A percentile compares a stretch with the other conserved stretches of the same genome.
These are phyloP conservation scores for Trypanosoma cruzi DNA, from an alignment of 208 protist genomes.

Conservation along the genomic window DNA sequence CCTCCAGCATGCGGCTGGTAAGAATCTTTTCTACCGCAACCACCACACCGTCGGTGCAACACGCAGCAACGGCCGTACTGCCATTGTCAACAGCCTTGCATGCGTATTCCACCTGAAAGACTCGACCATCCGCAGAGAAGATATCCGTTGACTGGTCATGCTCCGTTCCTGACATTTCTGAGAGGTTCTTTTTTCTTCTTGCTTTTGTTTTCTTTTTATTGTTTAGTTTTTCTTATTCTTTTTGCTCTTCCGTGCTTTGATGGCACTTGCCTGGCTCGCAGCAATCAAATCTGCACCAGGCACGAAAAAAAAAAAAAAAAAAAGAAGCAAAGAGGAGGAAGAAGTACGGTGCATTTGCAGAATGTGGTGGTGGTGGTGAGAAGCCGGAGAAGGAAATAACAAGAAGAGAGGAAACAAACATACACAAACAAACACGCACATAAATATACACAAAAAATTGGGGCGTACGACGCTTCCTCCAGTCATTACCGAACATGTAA, in stretches of 20 bases:
- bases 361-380: too few species aligned
- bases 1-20: constrained; percentile 96
- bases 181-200: background rate
- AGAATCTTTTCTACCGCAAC: constrained; percentile 98
- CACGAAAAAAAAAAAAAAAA: constrained; percentile 10
- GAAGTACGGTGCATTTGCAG: background rate
- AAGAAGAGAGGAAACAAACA: constrained; percentile 1
- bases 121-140: constrained; percentile 98
- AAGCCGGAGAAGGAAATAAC: background rate
- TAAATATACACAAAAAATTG: too few species aligned
- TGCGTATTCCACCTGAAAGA: constrained; percentile 99
- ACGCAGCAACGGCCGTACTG: constrained; percentile 97
- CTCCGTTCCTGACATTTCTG: constrained; percentile 64
- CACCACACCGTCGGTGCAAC: constrained; percentile 98
- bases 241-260: constrained; percentile 1
- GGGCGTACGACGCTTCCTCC: too few species aligned
- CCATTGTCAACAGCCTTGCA: constrained; percentile 99
- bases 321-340: constrained; percentile 4
- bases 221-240: constrained; percentile 9
- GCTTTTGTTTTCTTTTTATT: constrained; percentile 2
- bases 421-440: background rate
- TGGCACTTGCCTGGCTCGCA: background rate
- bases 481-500: too few species aligned
- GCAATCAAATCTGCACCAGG: background rate
- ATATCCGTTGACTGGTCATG: constrained; percentile 98